phyloP scores from a whole-genome alignment of 2,329 filamentous ascomycete genomes.

The Dactylellina drechsleri region DNA sequence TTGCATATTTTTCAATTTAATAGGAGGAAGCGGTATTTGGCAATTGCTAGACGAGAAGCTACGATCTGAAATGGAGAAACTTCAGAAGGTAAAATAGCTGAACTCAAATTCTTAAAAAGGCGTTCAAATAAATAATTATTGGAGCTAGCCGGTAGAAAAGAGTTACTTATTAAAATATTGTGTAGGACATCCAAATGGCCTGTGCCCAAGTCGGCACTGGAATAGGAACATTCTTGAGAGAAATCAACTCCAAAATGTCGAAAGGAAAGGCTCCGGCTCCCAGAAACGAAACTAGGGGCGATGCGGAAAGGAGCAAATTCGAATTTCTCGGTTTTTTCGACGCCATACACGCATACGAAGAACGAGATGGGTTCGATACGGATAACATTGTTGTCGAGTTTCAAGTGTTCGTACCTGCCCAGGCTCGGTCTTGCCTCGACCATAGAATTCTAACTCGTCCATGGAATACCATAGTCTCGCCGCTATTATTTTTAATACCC shows the following conservation, averaged over 20 bases:
- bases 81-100: constrained; percentile 11
- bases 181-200: constrained; percentile 18
- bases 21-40: constrained; percentile 23
- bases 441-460: too few relatives aligned
- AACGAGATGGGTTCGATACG: constrained; percentile 23
- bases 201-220: constrained; percentile 17
- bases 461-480: constrained; percentile 7
- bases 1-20: constrained; percentile 24
- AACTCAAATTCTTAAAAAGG: background rate
- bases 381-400: constrained; percentile 29
- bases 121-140: too few relatives aligned
- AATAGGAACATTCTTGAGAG: constrained; percentile 16
- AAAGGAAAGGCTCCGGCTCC: background rate
- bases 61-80: constrained; percentile 27
- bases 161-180: background rate
- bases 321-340: constrained; percentile 17
- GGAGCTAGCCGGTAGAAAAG: too few relatives aligned
- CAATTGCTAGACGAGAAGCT: constrained; percentile 3
- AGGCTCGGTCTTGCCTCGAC: too few relatives aligned
- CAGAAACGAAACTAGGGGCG: background rate
- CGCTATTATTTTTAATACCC: constrained; percentile 27
- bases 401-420: constrained; percentile 18
- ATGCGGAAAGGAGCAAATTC: background rate
- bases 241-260: background rate
- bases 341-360: constrained; percentile 21